Percentiles rank a stretch among this genome's conserved stretches.
Conservation (phyloP, 164 flowering plant genomes). For the Berberis thunbergii region DNA sequence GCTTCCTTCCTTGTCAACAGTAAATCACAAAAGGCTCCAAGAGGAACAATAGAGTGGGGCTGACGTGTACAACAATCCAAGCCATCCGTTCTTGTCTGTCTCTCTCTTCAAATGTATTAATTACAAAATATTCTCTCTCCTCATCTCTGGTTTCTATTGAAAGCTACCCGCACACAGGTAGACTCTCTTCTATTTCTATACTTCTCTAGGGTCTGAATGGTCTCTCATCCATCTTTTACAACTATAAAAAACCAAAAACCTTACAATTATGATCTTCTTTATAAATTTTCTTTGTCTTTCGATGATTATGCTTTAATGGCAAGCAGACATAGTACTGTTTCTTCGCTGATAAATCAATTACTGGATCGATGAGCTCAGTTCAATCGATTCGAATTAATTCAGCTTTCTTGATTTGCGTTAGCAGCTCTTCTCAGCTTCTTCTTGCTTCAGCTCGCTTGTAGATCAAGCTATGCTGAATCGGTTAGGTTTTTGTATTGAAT, state of each 20-base stretch:
- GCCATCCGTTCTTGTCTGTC: no score
- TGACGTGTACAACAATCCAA: no score
- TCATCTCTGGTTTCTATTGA: no score
- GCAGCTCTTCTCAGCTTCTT: not conserved
- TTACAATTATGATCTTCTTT: not conserved
- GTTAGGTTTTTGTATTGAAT: not conserved
- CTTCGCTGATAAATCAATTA: not conserved
- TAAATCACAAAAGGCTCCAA: no score
- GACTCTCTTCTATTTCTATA: no score
- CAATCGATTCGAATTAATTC: not conserved
- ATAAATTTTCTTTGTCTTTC: not conserved
- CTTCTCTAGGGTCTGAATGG: no score
- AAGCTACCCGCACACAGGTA: no score
- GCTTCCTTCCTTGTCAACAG: no score
- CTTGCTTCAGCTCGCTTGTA: not conserved
- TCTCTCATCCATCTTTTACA: not conserved
- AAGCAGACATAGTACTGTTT: not conserved
- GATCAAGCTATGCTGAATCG: not conserved
- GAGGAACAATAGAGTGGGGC: no score
- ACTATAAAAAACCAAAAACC: not conserved
- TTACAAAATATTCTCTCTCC: no score
- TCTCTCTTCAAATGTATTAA: no score
- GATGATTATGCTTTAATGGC: not conserved
- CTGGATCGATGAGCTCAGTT: not conserved
- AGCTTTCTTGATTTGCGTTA: not conserved